Evolutionary conservation across 805 yeast genomes (phyloP).

Genomic region (Aciculoconidium aculeatum): DNA sequence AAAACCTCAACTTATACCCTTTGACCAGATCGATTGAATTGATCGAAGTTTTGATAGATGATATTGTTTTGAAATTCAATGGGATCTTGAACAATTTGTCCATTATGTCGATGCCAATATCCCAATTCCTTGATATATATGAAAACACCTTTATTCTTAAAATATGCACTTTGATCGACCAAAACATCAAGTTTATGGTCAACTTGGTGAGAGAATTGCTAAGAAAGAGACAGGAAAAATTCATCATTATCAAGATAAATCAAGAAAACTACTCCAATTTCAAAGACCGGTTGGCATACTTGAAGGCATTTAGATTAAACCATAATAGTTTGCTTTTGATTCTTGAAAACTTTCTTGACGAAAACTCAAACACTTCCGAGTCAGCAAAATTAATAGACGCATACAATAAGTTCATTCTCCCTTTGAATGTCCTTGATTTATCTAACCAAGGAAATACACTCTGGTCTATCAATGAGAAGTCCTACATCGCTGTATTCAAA

Average conservation of each 20-base stretch:
- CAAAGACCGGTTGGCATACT: conserved; percentile 38
- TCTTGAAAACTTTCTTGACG: conserved; percentile 12
- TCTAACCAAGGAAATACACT: conserved; percentile 23
- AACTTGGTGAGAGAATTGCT: conserved; percentile 67
- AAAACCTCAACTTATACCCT: conserved; percentile 53
- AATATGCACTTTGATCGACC: conserved; percentile 51
- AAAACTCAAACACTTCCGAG: conserved; percentile 8
- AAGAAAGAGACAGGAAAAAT: conserved; percentile 67
- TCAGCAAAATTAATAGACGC: conserved; percentile 19
- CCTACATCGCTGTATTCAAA: conserved; percentile 17
- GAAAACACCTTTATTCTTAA: conserved; percentile 16
- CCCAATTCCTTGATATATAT: conserved; percentile 29
- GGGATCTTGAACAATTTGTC: conserved; percentile 29
- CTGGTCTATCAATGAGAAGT: conserved; percentile 25
- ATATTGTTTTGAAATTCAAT: conserved; percentile 42
- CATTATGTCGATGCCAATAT: conserved; percentile 40
- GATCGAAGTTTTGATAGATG: conserved; percentile 60
- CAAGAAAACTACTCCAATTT: conserved; percentile 30
- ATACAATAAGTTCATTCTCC: conserved; percentile 23
- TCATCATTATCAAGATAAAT: conserved; percentile 57
- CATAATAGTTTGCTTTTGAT: conserved; percentile 48
- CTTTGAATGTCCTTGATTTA: conserved; percentile 26
- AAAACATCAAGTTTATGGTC: conserved; percentile 55
- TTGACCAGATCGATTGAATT: conserved; percentile 55
- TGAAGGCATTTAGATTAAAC: conserved; percentile 42